A percentile compares a stretch with the other conserved stretches of the same genome.
phyloP scores from a whole-genome alignment of 2,329 filamentous ascomycete genomes.

The Pseudohalonectria lignicola region DNA sequence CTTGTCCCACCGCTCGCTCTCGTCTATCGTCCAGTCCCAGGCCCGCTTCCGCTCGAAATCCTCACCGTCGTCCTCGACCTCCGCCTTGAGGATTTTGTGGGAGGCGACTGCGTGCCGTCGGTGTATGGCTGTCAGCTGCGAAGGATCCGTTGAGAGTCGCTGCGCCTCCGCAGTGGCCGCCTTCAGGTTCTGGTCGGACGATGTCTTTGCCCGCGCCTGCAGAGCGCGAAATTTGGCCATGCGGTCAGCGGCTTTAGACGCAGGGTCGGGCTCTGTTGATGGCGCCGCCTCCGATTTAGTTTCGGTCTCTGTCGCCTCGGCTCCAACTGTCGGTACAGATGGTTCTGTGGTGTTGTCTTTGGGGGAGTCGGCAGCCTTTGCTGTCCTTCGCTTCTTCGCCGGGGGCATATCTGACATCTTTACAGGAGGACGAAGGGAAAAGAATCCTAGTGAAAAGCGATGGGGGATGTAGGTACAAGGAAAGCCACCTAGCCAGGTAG shows the following conservation, averaged over 20 bases:
- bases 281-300: conserved; percentile 2
- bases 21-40: conserved; percentile 97
- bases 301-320: conserved; percentile 5
- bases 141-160: conserved; percentile 66
- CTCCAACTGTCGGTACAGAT: too few relatives aligned
- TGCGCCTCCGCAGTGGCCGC: conserved; percentile 78
- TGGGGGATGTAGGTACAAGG: too few relatives aligned
- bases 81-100: conserved; percentile 88
- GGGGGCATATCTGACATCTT: too few relatives aligned
- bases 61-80: conserved; percentile 72
- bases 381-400: conserved; percentile 17
- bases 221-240: conserved; percentile 79
- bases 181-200: conserved; percentile 64
- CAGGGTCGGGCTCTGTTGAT: conserved; percentile 15
- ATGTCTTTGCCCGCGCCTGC: conserved; percentile 67
- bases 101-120: conserved; percentile 80
- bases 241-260: conserved; percentile 49
- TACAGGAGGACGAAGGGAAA: too few relatives aligned
- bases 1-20: conserved; percentile 89
- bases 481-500: too few relatives aligned
- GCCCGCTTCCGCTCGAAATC: conserved; percentile 97
- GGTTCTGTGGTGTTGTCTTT: too few relatives aligned
- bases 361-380: neutral
- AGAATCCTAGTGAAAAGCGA: too few relatives aligned
- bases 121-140: conserved; percentile 65